A percentile compares a stretch with the other conserved stretches of the same genome.
Conservation (phyloP, 2,329 filamentous ascomycete genomes). For the Monosporascus sp. region DNA sequence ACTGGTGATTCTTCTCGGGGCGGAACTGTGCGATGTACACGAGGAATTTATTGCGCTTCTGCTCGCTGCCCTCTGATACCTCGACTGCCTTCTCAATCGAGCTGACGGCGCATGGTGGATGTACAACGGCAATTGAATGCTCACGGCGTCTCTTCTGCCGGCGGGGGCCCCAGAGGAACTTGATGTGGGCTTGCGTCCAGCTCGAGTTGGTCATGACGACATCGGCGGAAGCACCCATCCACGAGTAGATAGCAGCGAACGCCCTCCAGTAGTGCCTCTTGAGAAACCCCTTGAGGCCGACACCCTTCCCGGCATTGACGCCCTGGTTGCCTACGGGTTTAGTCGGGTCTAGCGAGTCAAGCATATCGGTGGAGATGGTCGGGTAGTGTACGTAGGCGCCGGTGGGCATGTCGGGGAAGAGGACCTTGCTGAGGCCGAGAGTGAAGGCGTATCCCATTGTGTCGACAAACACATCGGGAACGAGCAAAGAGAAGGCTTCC, state of each 20-base stretch:
- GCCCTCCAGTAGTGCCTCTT: conserved; percentile 84
- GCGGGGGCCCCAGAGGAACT: conserved; percentile 67
- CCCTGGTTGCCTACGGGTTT: conserved; percentile 58
- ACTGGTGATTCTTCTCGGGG: conserved; percentile 91
- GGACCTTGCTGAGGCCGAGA: conserved; percentile 71
- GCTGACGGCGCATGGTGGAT: conserved; percentile 85
- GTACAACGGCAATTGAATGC: conserved; percentile 68
- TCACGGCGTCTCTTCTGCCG: conserved; percentile 38
- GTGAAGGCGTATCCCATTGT: conserved; percentile 98
- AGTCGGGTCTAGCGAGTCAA: conserved; percentile 68
- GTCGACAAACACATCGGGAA: conserved; percentile 91
- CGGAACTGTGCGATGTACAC: conserved; percentile 97
- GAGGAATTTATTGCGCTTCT: conserved; percentile 63
- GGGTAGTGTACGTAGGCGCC: conserved; percentile 97
- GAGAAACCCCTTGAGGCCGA: conserved; percentile 60
- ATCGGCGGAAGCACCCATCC: conserved; percentile 78
- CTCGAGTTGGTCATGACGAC: conserved; percentile 96
- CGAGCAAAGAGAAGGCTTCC: conserved; percentile 87
- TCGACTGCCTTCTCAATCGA: conserved; percentile 73
- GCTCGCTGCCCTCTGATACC: conserved; percentile 64
- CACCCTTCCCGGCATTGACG: conserved; percentile 77
- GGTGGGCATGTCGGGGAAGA: conserved; percentile 78
- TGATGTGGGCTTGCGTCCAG: conserved; percentile 86
- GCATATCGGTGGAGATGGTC: conserved; percentile 97
- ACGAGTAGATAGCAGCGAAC: conserved; percentile 78